Evolutionary conservation across 2,329 filamentous ascomycete species (phyloP), one percentile per base, ranked within the genome.

Genomic region (Ambrosiella beaveri): DNA sequence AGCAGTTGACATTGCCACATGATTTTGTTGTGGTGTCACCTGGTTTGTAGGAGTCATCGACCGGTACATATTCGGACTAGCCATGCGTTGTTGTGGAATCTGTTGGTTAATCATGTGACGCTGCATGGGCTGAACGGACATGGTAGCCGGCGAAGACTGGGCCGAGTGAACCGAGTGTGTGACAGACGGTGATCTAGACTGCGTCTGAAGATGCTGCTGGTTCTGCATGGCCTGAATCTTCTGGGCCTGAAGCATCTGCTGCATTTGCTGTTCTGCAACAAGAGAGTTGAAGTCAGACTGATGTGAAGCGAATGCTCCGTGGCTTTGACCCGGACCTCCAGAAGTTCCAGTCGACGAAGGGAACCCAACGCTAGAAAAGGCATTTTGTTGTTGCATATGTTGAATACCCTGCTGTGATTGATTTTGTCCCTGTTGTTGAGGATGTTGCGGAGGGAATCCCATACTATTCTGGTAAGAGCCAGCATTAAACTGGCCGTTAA

Each of bases 261-360:
- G 68, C 12, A 61, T 52, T n/a, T 64, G 62, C 12, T 65, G 65
- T 12, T 69, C 62, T 1, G 59, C n/a, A 13, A 47, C 53, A 57
- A 62, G 62, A 27, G 57, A 50, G n/a, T 63, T 62, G 49, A 59
- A 59, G 13, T 45, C 45, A 7, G 45, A 17, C 27, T 59, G 57
- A 7, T 56, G 57, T 44, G 44, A 40, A 58, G 38, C 27, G 36
- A 17, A 35, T 17, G 35, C 35, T 13, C 35, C 38, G 44, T 35
- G 17, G 7, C 38, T 27, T 49, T 56, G 57, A 45, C 13, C 12
- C 7, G 44, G 39, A 13, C 40, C 36, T 12, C 19, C 45, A 2
- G 44, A 37, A 12, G 40, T 39, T 3, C 19, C 17, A 52, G 44
- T 45, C n/a, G 57, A 51, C 27, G 56, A 44, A 13, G 57, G 53